A percentile compares a stretch with the other conserved stretches of the same genome.
These are phyloP conservation scores for Vigna nakashimae DNA, from an alignment of 306 rosid species.

Conservation along the genomic window DNA sequence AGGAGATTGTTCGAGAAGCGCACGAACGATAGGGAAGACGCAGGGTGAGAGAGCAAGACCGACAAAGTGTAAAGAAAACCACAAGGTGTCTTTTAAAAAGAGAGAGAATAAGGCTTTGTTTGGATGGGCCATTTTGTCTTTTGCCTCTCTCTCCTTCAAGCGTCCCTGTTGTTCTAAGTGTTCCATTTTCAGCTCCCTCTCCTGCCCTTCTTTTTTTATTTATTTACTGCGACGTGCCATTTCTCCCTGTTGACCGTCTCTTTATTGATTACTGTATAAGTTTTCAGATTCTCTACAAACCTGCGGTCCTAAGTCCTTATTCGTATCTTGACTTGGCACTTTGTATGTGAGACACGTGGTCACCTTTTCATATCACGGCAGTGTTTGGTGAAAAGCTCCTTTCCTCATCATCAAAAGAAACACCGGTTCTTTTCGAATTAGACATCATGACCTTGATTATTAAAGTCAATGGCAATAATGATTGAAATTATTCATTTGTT, in stretches of 20 bases:
- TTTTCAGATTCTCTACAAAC: not conserved
- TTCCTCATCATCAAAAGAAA: not conserved
- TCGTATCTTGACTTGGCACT: not conserved
- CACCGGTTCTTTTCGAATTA: not conserved
- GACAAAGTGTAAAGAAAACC: slow-evolving; percentile 51
- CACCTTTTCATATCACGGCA: not conserved
- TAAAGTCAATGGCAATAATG: not conserved
- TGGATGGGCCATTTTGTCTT: slow-evolving; percentile 69
- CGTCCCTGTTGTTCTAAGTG: slow-evolving; percentile 66
- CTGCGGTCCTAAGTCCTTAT: not conserved
- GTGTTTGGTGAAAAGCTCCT: slow-evolving; percentile 6
- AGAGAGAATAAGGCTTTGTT: slow-evolving; percentile 53
- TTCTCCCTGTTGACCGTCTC: not conserved
- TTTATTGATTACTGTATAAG: not conserved
- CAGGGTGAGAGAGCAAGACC: slow-evolving; percentile 11
- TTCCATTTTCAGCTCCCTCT: slow-evolving; percentile 19
- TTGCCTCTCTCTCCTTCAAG: slow-evolving; percentile 51
- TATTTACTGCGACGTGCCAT: slow-evolving; percentile 42
- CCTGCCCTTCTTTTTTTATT: slow-evolving; percentile 46
- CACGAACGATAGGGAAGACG: slow-evolving; percentile 49
- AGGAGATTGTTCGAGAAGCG: slow-evolving; percentile 77
- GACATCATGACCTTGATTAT: not conserved
- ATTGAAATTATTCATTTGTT: not conserved
- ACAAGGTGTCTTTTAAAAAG: slow-evolving; percentile 52
- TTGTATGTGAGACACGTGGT: not conserved